Evolutionary conservation across 169 alveolate genomes (phyloP).

Genomic region (Perkinsus chesapeaki): DNA sequence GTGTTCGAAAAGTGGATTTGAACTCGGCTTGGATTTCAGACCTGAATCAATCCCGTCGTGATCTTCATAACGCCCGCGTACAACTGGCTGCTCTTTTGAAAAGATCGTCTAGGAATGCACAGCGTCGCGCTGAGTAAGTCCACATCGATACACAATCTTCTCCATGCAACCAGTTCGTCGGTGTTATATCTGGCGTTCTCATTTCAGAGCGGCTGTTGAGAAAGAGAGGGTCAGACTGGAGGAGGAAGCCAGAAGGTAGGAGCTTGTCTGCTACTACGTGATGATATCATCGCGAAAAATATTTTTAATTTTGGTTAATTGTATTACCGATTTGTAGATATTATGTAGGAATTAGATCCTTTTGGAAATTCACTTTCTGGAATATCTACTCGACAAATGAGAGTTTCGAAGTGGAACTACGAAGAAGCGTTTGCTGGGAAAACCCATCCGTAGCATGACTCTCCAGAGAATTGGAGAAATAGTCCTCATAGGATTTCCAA

Average conservation of each 20-base stretch:
- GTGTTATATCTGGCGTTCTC: not conserved
- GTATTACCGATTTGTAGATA: no score
- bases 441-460: no score
- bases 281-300: no score
- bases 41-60: not conserved
- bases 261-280: no score
- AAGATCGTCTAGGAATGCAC: not conserved
- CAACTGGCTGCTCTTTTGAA: not conserved
- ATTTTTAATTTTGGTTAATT: no score
- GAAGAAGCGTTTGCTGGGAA: no score
- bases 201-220: not conserved
- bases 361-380: no score
- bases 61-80: not conserved
- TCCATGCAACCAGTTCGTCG: not conserved
- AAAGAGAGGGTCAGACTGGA: not conserved
- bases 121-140: not conserved
- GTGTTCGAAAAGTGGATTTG: not conserved
- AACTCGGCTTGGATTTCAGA: not conserved
- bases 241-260: not conserved
- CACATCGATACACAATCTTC: not conserved
- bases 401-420: no score
- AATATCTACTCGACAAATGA: no score
- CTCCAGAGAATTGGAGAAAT: no score
- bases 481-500: no score
- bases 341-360: no score